Conservation (phyloP, 306 rosid genomes). For the Prunus campanulata region DNA sequence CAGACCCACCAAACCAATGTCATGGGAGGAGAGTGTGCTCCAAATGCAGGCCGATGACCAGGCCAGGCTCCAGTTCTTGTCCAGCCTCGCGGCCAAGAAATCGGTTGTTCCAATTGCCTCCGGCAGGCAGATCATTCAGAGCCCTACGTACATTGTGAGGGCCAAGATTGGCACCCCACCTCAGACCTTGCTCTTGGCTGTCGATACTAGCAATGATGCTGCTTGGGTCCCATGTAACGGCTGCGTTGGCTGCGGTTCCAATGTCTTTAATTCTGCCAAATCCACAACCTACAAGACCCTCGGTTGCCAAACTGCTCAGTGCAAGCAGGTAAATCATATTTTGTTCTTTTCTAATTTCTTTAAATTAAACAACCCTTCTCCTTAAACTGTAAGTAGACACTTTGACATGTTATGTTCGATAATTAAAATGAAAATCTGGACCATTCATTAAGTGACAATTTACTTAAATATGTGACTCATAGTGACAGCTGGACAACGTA, state of each 20-base stretch:
- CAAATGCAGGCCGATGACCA: conserved; percentile 59
- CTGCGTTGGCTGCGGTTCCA: conserved; percentile 68
- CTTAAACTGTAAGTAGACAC: neutral
- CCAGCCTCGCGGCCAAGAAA: conserved; percentile 47
- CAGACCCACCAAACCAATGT: conserved; percentile 46
- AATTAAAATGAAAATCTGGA: neutral
- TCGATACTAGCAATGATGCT: conserved; percentile 84
- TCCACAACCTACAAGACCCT: conserved; percentile 52
- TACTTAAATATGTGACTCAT: neutral
- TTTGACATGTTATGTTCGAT: neutral
- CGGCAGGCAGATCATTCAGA: conserved; percentile 72
- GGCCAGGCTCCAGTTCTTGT: conserved; percentile 49
- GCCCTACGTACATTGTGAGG: conserved; percentile 71
- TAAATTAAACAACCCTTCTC: neutral
- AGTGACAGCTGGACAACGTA: neutral
- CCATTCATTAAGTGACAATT: neutral
- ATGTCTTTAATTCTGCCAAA: conserved; percentile 40
- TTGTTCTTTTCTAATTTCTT: neutral
- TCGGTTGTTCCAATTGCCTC: conserved; percentile 80
- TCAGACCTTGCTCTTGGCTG: conserved; percentile 73
- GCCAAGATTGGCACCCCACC: conserved; percentile 76
- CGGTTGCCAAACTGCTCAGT: conserved; percentile 55
- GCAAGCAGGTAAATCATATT: conserved; percentile 61
- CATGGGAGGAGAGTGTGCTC: conserved; percentile 80
- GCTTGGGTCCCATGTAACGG: conserved; percentile 88